Conservation (phyloP, 2,329 filamentous ascomycete species). For the Didymella segeticola region DNA sequence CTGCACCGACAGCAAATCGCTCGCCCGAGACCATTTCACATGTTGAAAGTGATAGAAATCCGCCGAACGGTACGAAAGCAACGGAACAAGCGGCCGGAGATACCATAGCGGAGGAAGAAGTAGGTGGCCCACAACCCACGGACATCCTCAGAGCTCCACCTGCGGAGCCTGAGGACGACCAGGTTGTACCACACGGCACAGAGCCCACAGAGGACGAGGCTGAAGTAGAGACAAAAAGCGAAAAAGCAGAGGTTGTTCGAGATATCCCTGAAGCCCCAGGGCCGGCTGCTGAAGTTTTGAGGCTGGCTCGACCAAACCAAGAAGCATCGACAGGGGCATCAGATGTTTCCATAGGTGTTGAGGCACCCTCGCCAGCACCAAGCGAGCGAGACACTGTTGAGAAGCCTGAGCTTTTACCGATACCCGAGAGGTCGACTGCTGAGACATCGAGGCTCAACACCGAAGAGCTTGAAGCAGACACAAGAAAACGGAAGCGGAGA, state of each 20-base stretch:
- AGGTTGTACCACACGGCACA: constrained; percentile 26
- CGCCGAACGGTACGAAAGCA: constrained; percentile 21
- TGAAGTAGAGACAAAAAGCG: constrained; percentile 7
- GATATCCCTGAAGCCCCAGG: constrained; percentile 30
- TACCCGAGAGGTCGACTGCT: constrained; percentile 35
- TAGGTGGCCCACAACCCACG: constrained; percentile 23
- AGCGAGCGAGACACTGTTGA: constrained; percentile 44
- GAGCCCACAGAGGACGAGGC: constrained; percentile 25
- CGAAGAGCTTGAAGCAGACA: constrained; percentile 48
- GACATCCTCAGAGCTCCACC: constrained; percentile 24
- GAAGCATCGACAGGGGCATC: constrained; percentile 4
- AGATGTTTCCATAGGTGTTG: constrained; percentile 9
- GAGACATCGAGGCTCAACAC: constrained; percentile 45
- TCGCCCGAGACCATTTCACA: constrained; percentile 31
- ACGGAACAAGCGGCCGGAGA: constrained; percentile 25
- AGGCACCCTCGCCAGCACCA: constrained; percentile 28
- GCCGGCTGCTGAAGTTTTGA: constrained; percentile 33
- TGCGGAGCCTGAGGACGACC: constrained; percentile 24
- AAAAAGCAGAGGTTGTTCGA: constrained; percentile 1
- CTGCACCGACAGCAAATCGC: constrained; percentile 25
- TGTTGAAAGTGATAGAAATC: constrained; percentile 28
- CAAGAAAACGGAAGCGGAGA: constrained; percentile 51
- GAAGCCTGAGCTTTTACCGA: constrained; percentile 35
- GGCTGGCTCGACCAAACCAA: constrained; percentile 15
- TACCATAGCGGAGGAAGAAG: constrained; percentile 24